Conservation (phyloP, 306 rosid species). For the Glycine soja region DNA sequence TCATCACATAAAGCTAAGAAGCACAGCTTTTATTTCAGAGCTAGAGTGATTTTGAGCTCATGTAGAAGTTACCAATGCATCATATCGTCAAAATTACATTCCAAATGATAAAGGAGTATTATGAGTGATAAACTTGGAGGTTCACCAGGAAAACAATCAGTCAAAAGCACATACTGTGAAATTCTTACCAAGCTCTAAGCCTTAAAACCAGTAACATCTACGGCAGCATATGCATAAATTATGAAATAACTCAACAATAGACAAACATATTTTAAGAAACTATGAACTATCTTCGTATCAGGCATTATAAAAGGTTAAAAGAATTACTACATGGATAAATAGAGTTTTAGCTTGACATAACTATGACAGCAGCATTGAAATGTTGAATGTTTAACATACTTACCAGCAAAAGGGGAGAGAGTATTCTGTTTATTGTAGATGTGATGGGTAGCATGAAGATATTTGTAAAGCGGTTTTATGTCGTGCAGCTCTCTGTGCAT, state of each 20-base stretch:
- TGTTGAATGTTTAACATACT: slow-evolving; percentile 47
- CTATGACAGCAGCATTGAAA: slow-evolving; percentile 23
- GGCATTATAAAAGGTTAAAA: slow-evolving; percentile 13
- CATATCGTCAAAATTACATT: slow-evolving; percentile 3
- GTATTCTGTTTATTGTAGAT: slow-evolving; percentile 91
- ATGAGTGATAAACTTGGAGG: background rate
- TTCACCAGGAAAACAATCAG: background rate
- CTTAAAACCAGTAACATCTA: slow-evolving; percentile 18
- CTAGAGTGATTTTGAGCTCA: slow-evolving; percentile 21
- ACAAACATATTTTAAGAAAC: background rate
- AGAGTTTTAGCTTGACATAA: background rate
- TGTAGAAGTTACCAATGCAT: background rate
- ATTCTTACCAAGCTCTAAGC: slow-evolving; percentile 20
- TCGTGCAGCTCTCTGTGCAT: slow-evolving; percentile 92
- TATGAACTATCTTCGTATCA: background rate
- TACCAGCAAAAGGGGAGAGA: slow-evolving; percentile 97
- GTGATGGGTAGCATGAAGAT: slow-evolving; percentile 94
- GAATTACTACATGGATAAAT: background rate
- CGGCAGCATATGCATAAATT: slow-evolving; percentile 13
- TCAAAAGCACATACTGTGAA: slow-evolving; percentile 3
- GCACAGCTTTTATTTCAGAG: slow-evolving; percentile 13
- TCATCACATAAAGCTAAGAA: slow-evolving; percentile 14
- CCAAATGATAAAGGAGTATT: background rate
- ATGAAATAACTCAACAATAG: slow-evolving; percentile 29
- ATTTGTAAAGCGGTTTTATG: slow-evolving; percentile 89